Base-by-base conservation (phyloP, 169 alveolate genomes). In the Plasmodium yoelii region DNA sequence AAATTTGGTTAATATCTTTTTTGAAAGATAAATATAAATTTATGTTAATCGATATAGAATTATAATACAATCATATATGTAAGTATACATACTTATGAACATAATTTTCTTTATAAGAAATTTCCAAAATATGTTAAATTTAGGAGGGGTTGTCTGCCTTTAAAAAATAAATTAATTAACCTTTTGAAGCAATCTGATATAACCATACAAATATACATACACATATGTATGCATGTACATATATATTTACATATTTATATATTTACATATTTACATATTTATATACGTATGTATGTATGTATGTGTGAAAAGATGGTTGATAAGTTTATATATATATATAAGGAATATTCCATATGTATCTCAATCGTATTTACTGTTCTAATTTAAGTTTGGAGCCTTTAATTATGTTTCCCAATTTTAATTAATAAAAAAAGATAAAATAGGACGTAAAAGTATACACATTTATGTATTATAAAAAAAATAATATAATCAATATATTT, bases 401-500 rank as follows among this genome's bases (percentile, higher is more conserved):
- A 13, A 15, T 67, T 44, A 44, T 8, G 60, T 8, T 56, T 67
- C 42, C 28, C 22, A 49, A 49, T 12, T 51, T 51, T 3, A 51
- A 51, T 67, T 67, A 49, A 6, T 39, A 53, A 53, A 57, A 57
- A 57, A 57, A 57, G 12, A 57, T 57, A 57, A 9, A 57, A 57
- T 10, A 57, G 13, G 57, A 49, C 3, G 15, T 49, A 49, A 12
- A 51, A 13, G 8, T 51, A 51, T 51, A 9, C 59, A n/a, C 18
- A 51, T 51, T 51, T 51, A 51, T 49, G 57, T 49, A 10, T 12
- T 49, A 49, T 12, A 49, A 49, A 49, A 49, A n/a, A n/a, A 4
- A 49, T 49, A 49, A 49, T 51, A 47, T 8, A 12, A 47, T 8
- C 13, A 47, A 8, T 47, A 8, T 51, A 13, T 13, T 12, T 2